Conservation (phyloP, 805 yeast genomes). For the Starmerella etchellsii region DNA sequence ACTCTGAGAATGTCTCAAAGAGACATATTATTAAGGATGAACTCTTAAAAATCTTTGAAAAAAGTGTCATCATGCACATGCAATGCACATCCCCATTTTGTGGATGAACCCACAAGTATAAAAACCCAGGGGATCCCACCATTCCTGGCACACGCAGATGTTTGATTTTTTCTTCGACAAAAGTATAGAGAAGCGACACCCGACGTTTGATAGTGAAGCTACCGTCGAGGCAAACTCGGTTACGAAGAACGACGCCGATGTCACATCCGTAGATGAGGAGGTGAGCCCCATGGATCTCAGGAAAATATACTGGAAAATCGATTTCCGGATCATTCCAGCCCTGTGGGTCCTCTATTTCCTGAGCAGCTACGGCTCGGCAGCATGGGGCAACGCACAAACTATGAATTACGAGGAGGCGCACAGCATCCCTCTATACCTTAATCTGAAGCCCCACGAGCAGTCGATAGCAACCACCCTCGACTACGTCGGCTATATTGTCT, state of each 20-base stretch:
- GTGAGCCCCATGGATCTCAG: neutral
- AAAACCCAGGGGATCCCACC: too few species aligned
- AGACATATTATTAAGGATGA: too few species aligned
- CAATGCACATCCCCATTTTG: too few species aligned
- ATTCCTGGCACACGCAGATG: too few species aligned
- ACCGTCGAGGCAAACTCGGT: neutral
- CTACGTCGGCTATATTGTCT: conserved; percentile 70
- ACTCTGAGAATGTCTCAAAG: too few species aligned
- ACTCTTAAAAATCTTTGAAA: too few species aligned
- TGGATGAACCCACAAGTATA: too few species aligned
- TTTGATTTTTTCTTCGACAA: neutral
- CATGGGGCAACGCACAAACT: conserved; percentile 67
- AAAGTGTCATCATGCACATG: too few species aligned
- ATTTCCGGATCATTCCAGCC: conserved; percentile 64
- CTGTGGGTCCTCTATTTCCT: conserved; percentile 68
- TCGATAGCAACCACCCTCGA: conserved; percentile 70
- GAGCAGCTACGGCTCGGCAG: conserved; percentile 64
- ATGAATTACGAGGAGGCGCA: conserved; percentile 57
- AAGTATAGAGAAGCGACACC: neutral
- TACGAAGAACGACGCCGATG: too few species aligned
- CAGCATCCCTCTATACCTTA: conserved; percentile 42
- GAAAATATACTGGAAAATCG: conserved; percentile 43
- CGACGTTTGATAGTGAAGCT: neutral
- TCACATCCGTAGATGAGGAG: too few species aligned
- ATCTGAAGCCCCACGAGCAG: conserved; percentile 42